Evolutionary conservation across 805 yeast species (phyloP), one percentile per base, ranked within the genome.

Genomic region (Clavispora asparagi): DNA sequence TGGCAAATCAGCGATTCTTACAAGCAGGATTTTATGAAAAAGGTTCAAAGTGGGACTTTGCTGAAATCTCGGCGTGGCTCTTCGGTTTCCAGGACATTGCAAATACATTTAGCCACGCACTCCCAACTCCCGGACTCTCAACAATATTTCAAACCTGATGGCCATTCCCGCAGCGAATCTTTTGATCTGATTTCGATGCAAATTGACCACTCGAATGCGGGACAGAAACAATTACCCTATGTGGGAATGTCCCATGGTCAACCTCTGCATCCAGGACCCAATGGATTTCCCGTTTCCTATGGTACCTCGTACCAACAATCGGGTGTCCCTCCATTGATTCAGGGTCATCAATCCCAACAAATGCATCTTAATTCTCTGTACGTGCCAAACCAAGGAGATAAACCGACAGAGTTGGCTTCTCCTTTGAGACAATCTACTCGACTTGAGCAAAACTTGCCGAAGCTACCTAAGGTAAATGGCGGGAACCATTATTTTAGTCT

Each of bases 1-100:
- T 94, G 99, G 99, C 95, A 90, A 68, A 91, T 94, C 48, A 82
- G 90, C 52, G 94, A 88, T 36, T 71, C 82, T 41, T 92, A 86
- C 63, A 83, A 85, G 58, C 83, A 82, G 39, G 99, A 94, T 53
- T 91, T 91, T 58, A 67, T 91, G 62, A 79, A 77, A 55, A 87
- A 90, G 69, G 82, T 91, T 68, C 80, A 79, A 48, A 82, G 78
- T 49, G 96, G 96, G 13, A 78, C 85, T 35, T 67, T 86, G 41
- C 79, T 82, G 55, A 87, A 86, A 58, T 76, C 83, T 16, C 81
- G 88, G 68, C 71, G 95, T 56, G 95, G 95, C 8, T 81, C 87
- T 10, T 81, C 87, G 30, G 94, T 87, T 11, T 82, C 91, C 26
- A 76, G 94, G 61, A 92, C 86, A 58, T 68, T 87, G 49, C 92